These are phyloP conservation scores for Populus alba DNA, from an alignment of 345 rosid species.

Conservation along the genomic window DNA sequence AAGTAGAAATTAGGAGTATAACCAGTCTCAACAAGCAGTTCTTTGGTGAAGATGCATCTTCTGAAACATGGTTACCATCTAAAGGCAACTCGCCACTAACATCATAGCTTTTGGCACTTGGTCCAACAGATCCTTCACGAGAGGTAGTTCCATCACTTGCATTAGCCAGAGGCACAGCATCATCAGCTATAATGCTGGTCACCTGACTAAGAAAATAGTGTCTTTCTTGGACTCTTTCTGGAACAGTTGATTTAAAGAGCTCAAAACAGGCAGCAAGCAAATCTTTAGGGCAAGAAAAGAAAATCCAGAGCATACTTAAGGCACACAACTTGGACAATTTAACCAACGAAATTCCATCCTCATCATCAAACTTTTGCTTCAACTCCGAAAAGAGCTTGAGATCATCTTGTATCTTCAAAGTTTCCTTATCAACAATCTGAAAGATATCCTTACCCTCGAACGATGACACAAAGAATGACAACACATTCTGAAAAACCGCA, in stretches of 20 bases:
- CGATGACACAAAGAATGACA: conserved; percentile 61
- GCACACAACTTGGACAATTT: conserved; percentile 62
- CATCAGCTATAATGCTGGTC: conserved; percentile 43
- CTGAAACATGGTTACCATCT: conserved; percentile 30
- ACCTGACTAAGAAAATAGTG: conserved; percentile 60
- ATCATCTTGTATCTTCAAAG: conserved; percentile 50
- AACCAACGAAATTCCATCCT: conserved; percentile 44
- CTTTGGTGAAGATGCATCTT: conserved; percentile 33
- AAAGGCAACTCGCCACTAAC: conserved; percentile 28
- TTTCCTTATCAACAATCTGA: conserved; percentile 55
- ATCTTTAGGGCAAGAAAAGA: conserved; percentile 63
- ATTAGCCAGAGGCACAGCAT: conserved; percentile 27
- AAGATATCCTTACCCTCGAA: conserved; percentile 50
- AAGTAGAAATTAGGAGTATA: conserved; percentile 25
- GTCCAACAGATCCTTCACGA: conserved; percentile 35
- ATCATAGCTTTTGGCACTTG: conserved; percentile 29
- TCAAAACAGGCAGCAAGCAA: conserved; percentile 75
- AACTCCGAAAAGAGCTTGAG: conserved; percentile 50
- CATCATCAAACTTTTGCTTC: conserved; percentile 57
- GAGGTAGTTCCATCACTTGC: conserved; percentile 37
- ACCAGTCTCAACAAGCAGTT: conserved; percentile 81
- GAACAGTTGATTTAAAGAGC: conserved; percentile 47
- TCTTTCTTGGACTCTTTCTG: conserved; percentile 57
- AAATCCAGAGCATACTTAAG: conserved; percentile 56
- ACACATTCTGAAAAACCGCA: conserved; percentile 64